phyloP scores from a whole-genome alignment of 2,329 filamentous ascomycete genomes.

The Talaromyces amestolkiae region DNA sequence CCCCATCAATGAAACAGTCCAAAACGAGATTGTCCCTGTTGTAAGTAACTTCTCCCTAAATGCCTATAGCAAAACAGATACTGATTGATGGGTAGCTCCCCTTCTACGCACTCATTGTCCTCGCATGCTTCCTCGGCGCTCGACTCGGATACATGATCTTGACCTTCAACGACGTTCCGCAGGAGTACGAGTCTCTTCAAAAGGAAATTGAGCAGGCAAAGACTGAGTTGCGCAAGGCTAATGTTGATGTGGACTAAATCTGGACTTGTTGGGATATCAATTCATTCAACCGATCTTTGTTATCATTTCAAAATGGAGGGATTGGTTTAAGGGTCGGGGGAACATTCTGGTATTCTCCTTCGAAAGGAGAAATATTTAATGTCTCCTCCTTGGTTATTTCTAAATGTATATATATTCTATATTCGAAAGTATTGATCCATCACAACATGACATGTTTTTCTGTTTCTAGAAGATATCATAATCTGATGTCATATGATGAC shows the following conservation, averaged over 20 bases:
- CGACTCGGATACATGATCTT: constrained; percentile 89
- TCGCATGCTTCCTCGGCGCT: constrained; percentile 88
- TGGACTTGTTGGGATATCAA: neutral
- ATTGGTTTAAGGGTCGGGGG: neutral
- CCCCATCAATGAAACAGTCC: constrained; percentile 72
- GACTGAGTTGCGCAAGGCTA: constrained; percentile 41
- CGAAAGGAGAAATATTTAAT: neutral
- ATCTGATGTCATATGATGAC: neutral
- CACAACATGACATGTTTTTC: neutral
- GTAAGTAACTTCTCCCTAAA: constrained; percentile 55
- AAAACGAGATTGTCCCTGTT: constrained; percentile 82
- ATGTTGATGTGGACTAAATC: constrained; percentile 44
- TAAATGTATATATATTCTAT: constrained; percentile 5
- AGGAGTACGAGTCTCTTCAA: constrained; percentile 86
- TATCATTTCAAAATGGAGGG: neutral
- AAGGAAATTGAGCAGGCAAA: constrained; percentile 64
- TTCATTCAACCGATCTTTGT: neutral
- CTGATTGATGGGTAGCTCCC: constrained; percentile 62
- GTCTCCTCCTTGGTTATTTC: neutral
- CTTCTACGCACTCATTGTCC: constrained; percentile 86
- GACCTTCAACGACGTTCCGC: constrained; percentile 93
- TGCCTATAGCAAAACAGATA: neutral
- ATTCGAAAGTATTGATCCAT: neutral
- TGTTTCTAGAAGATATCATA: neutral
- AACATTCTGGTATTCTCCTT: neutral